These are phyloP conservation scores for Hansenula anomala DNA, from an alignment of 1,139 yeast genomes.

Conservation along the genomic window DNA sequence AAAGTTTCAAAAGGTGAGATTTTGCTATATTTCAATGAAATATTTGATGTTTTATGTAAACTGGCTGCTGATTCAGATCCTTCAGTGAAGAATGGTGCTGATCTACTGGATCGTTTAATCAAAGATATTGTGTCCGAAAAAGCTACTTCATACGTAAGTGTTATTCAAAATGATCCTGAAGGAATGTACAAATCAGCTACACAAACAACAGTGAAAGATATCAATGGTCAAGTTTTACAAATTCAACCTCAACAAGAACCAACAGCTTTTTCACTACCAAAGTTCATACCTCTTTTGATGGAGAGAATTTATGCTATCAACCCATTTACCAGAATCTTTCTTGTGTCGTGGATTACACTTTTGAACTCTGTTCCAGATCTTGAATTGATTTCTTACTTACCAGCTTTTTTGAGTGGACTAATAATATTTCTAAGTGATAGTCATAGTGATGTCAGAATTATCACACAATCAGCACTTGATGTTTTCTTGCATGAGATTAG, in stretches of 20 bases:
- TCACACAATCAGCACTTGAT: constrained; percentile 74
- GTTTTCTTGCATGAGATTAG: constrained; percentile 77
- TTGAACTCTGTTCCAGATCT: constrained; percentile 90
- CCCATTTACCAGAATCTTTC: constrained; percentile 86
- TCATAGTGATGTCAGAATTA: constrained; percentile 82
- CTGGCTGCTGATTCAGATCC: constrained; percentile 90
- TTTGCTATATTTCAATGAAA: constrained; percentile 83
- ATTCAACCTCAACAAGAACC: constrained; percentile 61
- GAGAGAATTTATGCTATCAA: constrained; percentile 91
- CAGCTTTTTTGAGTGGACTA: constrained; percentile 85
- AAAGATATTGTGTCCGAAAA: constrained; percentile 96
- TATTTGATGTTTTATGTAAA: constrained; percentile 87
- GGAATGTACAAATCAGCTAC: constrained; percentile 41
- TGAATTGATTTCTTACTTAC: constrained; percentile 81
- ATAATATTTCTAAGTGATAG: constrained; percentile 77
- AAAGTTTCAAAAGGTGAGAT: constrained; percentile 97
- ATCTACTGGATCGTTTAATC: constrained; percentile 80
- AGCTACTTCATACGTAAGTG: constrained; percentile 87
- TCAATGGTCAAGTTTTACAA: constrained; percentile 58
- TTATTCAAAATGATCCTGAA: constrained; percentile 52
- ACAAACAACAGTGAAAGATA: constrained; percentile 41
- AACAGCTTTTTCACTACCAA: constrained; percentile 79
- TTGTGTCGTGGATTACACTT: constrained; percentile 89
- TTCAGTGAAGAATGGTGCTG: constrained; percentile 95
- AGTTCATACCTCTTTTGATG: constrained; percentile 82